Conservation (phyloP, 1,284 basidiomycete genomes). For the Austroboletus novae-zelandiae region DNA sequence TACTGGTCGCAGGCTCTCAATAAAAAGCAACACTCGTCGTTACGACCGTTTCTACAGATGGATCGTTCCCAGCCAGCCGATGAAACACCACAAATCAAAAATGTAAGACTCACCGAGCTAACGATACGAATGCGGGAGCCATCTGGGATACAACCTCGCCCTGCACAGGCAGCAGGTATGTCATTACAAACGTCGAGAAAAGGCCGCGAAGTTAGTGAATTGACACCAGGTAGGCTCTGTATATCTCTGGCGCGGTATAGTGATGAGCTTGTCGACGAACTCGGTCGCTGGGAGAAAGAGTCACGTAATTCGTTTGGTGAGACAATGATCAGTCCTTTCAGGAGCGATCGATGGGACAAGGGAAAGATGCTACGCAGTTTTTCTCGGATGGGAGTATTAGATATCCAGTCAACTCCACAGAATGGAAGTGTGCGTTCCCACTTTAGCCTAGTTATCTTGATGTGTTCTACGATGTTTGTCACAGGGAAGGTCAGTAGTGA, state of each 20-base stretch:
- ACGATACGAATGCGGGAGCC: constrained; percentile 57
- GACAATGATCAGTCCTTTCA: constrained; percentile 41
- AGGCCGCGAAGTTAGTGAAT: constrained; percentile 31
- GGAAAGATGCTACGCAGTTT: constrained; percentile 77
- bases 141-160: constrained; percentile 45
- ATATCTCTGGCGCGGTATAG: constrained; percentile 76
- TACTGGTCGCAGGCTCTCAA: constrained; percentile 72
- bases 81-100: constrained; percentile 12
- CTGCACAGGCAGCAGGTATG: constrained; percentile 55
- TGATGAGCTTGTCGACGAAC: constrained; percentile 58
- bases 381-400: constrained; percentile 52
- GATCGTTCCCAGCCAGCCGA: constrained; percentile 5
- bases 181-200: constrained; percentile 45
- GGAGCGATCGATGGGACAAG: constrained; percentile 61
- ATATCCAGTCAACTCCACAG: constrained; percentile 7
- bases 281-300: constrained; percentile 59
- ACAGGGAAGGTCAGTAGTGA: constrained; percentile 42
- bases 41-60: constrained; percentile 36
- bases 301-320: constrained; percentile 44
- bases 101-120: constrained; percentile 50
- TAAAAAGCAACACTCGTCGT: constrained; percentile 47
- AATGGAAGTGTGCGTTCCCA: constrained; percentile 18
- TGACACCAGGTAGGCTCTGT: constrained; percentile 55
- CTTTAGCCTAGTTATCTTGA: constrained; percentile 1
- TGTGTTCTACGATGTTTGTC: background rate